Conservation (phyloP, 257 asterid species). For the Voacanga thouarsii region DNA sequence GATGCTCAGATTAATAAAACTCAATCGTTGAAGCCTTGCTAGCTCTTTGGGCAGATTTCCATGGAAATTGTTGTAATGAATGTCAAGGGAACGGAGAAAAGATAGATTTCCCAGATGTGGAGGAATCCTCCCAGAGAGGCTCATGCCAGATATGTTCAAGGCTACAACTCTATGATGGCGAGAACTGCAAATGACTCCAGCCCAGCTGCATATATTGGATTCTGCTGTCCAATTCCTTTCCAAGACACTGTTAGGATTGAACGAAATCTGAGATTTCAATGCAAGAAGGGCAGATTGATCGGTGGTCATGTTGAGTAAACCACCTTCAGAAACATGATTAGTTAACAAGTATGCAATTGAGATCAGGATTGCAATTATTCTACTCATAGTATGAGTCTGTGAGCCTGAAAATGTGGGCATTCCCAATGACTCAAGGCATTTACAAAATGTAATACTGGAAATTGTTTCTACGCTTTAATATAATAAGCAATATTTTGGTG, state of each 20-base stretch:
- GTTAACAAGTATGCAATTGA: too few species aligned
- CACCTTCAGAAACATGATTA: too few species aligned
- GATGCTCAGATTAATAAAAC: not conserved
- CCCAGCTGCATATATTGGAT: constrained; percentile 8
- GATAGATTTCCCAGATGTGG: constrained; percentile 13
- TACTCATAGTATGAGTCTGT: too few species aligned
- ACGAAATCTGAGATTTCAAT: not conserved
- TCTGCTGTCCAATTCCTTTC: not conserved
- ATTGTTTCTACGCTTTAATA: too few species aligned
- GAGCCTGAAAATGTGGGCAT: too few species aligned
- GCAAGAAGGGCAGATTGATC: constrained; percentile 21
- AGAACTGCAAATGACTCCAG: not conserved
- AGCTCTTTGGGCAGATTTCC: constrained; percentile 19
- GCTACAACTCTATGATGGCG: not conserved
- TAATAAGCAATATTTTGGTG: too few species aligned
- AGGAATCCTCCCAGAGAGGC: constrained; percentile 6
- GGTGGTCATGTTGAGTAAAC: not conserved
- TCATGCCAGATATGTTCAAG: constrained; percentile 1
- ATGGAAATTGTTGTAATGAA: constrained; percentile 19
- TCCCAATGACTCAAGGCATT: too few species aligned
- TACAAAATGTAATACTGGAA: too few species aligned
- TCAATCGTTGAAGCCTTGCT: constrained; percentile 3
- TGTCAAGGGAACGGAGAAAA: constrained; percentile 22
- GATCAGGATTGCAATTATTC: too few species aligned
- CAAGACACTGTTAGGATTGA: constrained; percentile 1